A percentile compares a stretch with the other conserved stretches of the same genome.
These are phyloP conservation scores for Solanum chiquidenum DNA, from an alignment of 257 asterid genomes.

Conservation along the genomic window DNA sequence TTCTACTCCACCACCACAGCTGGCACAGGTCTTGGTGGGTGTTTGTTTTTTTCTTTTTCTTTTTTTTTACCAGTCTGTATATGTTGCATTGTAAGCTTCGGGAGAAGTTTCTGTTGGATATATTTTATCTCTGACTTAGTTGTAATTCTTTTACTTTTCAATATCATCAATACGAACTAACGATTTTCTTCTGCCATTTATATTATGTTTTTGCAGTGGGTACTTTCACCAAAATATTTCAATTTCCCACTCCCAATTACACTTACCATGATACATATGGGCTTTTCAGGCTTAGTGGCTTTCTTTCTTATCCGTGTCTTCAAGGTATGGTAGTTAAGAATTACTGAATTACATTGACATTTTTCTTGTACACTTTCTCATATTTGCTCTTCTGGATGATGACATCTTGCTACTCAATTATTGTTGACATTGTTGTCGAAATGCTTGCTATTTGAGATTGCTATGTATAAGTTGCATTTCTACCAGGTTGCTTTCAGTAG, in stretches of 20 bases:
- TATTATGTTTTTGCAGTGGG: constrained; percentile 63
- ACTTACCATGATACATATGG: constrained; percentile 98
- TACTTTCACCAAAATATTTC: constrained; percentile 94
- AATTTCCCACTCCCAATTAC: constrained; percentile 91
- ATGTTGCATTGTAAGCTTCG: background rate
- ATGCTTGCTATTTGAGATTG: background rate
- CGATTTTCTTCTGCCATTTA: background rate
- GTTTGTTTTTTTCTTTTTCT: background rate
- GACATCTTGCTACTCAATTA: background rate
- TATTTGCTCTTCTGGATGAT: background rate
- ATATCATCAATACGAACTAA: background rate
- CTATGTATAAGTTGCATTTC: background rate
- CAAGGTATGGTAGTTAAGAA: constrained; percentile 43
- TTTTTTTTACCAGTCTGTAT: background rate
- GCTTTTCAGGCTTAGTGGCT: constrained; percentile 91
- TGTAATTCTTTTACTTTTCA: background rate
- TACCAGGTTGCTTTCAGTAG: background rate
- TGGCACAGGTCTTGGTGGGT: background rate
- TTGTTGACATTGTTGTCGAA: background rate
- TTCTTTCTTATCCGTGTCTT: constrained; percentile 80
- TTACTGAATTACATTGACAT: background rate
- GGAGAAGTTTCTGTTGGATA: background rate
- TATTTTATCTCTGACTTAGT: background rate
- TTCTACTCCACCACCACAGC: background rate
- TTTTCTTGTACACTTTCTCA: background rate